Conservation (phyloP, 495 filamentous ascomycete species). For the Lichenothelia convexa region DNA sequence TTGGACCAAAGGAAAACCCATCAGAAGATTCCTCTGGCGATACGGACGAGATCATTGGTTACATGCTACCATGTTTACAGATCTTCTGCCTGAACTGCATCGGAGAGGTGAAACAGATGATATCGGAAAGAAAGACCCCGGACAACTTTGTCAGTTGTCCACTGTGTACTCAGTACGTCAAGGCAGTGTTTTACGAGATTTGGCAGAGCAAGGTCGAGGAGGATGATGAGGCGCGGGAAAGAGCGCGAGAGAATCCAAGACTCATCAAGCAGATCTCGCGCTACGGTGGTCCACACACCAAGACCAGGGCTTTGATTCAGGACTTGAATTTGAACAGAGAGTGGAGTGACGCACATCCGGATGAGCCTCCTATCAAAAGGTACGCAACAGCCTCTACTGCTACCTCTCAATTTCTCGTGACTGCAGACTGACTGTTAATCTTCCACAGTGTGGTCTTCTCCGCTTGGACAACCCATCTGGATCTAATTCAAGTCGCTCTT, state of each 20-base stretch:
- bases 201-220: constrained; percentile 43
- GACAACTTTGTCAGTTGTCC: constrained; percentile 36
- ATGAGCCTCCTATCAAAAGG: constrained; percentile 54
- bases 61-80: constrained; percentile 71
- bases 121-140: constrained; percentile 17
- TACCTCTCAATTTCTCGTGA: background rate
- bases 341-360: constrained; percentile 37
- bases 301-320: constrained; percentile 60
- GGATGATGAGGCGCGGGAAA: constrained; percentile 32
- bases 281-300: constrained; percentile 78
- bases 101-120: constrained; percentile 26
- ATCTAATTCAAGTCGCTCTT: constrained; percentile 78
- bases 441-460: constrained; percentile 68
- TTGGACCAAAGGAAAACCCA: constrained; percentile 23
- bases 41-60: constrained; percentile 47
- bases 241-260: constrained; percentile 29
- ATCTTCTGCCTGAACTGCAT: constrained; percentile 63
- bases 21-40: constrained; percentile 29
- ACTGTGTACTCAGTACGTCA: constrained; percentile 43
- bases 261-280: constrained; percentile 42
- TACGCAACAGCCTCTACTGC: constrained; percentile 1
- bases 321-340: constrained; percentile 40
- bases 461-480: constrained; percentile 81
- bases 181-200: constrained; percentile 42
- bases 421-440: constrained; percentile 2